Evolutionary conservation across 2,329 filamentous ascomycete genomes (phyloP).

Genomic region (Penicillium hesseltinei): DNA sequence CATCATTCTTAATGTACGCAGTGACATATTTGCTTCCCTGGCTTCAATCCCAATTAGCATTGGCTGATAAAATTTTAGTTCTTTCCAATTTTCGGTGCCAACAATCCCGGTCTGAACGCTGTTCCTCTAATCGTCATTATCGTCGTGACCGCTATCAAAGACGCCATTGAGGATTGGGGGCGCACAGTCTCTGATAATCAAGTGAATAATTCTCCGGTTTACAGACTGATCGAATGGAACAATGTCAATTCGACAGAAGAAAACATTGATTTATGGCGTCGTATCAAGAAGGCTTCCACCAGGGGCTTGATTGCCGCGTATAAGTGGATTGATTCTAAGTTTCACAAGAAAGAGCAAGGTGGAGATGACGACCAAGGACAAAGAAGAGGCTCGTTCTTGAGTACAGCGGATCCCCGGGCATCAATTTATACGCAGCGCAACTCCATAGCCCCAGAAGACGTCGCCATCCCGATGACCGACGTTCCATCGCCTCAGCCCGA

Average conservation of each 20-base stretch:
- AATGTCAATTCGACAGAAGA: conserved; percentile 94
- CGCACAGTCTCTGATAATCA: conserved; percentile 88
- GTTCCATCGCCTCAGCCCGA: conserved; percentile 76
- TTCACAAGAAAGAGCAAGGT: conserved; percentile 48
- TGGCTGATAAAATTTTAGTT: conserved; percentile 57
- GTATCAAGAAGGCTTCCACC: conserved; percentile 83
- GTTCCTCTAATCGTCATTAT: conserved; percentile 94
- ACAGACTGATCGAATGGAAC: conserved; percentile 80
- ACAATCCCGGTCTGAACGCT: conserved; percentile 83
- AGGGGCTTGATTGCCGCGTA: conserved; percentile 58
- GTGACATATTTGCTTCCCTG: conserved; percentile 22
- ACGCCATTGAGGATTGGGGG: conserved; percentile 92
- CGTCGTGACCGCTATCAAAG: conserved; percentile 83
- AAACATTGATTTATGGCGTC: conserved; percentile 80
- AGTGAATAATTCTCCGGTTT: conserved; percentile 92
- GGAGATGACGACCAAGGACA: conserved; percentile 45
- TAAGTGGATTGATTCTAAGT: conserved; percentile 49
- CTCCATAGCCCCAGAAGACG: conserved; percentile 44
- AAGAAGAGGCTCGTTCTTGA: conserved; percentile 65
- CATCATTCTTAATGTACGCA: conserved; percentile 85
- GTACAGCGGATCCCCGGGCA: conserved; percentile 54
- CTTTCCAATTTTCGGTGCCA: conserved; percentile 91
- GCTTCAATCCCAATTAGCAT: conserved; percentile 1
- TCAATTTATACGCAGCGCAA: conserved; percentile 56
- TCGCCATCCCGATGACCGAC: conserved; percentile 93